These are phyloP conservation scores for Isabelozyma rhagii DNA, from an alignment of 805 yeast species.

Conservation along the genomic window DNA sequence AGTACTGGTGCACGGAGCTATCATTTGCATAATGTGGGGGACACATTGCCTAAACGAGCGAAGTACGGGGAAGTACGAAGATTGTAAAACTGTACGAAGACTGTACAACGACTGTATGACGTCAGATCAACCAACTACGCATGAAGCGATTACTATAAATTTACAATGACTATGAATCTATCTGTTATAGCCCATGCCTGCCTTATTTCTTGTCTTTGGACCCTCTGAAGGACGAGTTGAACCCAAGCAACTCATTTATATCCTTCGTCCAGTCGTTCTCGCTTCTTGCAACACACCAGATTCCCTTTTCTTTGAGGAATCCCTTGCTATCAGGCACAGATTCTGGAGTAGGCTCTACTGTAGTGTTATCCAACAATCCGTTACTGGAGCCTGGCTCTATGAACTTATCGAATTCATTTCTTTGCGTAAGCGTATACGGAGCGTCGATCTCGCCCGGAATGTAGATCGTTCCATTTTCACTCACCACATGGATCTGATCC, in stretches of 20 bases:
- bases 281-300: slow-evolving; percentile 82
- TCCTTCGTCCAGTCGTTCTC: slow-evolving; percentile 92
- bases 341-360: slow-evolving; percentile 4
- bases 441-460: slow-evolving; percentile 51
- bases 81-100: no score
- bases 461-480: slow-evolving; percentile 61
- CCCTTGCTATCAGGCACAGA: slow-evolving; percentile 1
- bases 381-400: slow-evolving; percentile 15
- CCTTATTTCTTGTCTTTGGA: not conserved
- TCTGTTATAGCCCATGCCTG: no score
- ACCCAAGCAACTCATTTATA: slow-evolving; percentile 82
- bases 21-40: no score
- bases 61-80: no score
- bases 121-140: no score
- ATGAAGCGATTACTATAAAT: no score
- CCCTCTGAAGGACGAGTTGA: slow-evolving; percentile 73
- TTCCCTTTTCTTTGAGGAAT: slow-evolving; percentile 45
- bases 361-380: slow-evolving; percentile 1
- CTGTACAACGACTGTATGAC: no score
- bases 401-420: slow-evolving; percentile 14
- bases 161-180: not conserved
- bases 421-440: slow-evolving; percentile 11
- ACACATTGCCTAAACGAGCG: no score
- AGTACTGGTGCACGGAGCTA: no score
- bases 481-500: slow-evolving; percentile 73